phyloP scores from a whole-genome alignment of 1,284 basidiomycete species.

The Agroathelia rolfsii region DNA sequence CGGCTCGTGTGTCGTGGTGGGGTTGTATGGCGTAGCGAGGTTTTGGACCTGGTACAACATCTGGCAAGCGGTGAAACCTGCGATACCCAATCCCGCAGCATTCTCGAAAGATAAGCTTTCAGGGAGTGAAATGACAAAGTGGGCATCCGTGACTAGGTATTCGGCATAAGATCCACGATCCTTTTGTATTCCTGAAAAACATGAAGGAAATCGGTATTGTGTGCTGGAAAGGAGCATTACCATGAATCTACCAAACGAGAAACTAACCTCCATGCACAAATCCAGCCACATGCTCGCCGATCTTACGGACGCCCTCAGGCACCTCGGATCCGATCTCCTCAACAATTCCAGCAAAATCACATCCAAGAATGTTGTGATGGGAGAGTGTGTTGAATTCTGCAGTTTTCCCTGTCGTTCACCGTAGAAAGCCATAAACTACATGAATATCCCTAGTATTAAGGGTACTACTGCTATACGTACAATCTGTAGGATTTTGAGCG shows the following conservation, averaged over 20 bases:
- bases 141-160: conserved; percentile 18
- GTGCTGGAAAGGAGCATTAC: no score
- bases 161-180: conserved; percentile 27
- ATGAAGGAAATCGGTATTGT: no score
- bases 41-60: conserved; percentile 17
- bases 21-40: conserved; percentile 15
- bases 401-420: no score
- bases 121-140: conserved; percentile 19
- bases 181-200: no score
- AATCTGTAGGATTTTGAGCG: no score
- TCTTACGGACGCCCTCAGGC: conserved; percentile 12
- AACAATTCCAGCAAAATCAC: conserved; percentile 21
- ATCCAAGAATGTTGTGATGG: conserved; percentile 13
- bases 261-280: conserved; percentile 19
- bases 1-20: conserved; percentile 8
- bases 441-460: no score
- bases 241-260: conserved; percentile 9
- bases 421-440: no score
- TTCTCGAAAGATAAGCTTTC: conserved; percentile 21
- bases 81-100: conserved; percentile 21
- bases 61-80: conserved; percentile 19
- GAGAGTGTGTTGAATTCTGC: no score
- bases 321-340: conserved; percentile 19
- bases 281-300: conserved; percentile 22
- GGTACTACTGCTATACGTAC: no score